Evolutionary conservation across 192 early-diverging fungal species (phyloP), one percentile per base, ranked within the genome.

Genomic region (Coemansia reversa): DNA sequence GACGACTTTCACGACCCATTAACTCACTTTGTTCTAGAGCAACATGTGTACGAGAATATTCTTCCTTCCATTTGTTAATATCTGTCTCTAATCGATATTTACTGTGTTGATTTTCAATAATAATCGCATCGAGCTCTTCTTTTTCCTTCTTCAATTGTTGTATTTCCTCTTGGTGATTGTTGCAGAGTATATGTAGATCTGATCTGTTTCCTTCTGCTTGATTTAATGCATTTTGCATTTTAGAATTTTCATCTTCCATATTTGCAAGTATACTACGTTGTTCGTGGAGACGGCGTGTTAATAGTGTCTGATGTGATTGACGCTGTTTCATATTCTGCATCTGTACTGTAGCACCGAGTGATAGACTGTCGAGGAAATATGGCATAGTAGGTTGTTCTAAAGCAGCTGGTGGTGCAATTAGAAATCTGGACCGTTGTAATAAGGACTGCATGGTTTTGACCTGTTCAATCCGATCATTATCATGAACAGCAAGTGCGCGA

Each of bases 61-160:
- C 72, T 0, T 62, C 51, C 47, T 67, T 67, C 77, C 77, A 80
- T 12, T 69, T 63, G 0, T 14, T 9, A 0, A 33, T 61, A n/a
- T 80, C 71, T 11, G 28, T 11, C 23, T 73, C 67, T 51, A 51
- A 49, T 11, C 30, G 58, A 22, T 29, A 29, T 14, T 59, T 29
- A 32, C 60, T 51, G 0, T 56, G 9, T n/a, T 56, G 33, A 2
- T 60, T 52, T 47, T 60, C 67, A 4, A 24, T 20, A 24, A 56
- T 5, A 1, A 28, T 45, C 9, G 24, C 35, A 33, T 19, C 33
- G 11, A 62, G 54, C 35, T 51, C 58, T 29, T 32, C 23, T n/a
- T 55, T 57, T n/a, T 56, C 55, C 3, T 18, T 18, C 53, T 55
- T 24, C 7, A 61, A 6, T 18, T 48, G 27, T 6, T 20, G n/a